These are phyloP conservation scores for Gossypium gossypioides DNA, from an alignment of 441 rosid genomes.

Conservation along the genomic window DNA sequence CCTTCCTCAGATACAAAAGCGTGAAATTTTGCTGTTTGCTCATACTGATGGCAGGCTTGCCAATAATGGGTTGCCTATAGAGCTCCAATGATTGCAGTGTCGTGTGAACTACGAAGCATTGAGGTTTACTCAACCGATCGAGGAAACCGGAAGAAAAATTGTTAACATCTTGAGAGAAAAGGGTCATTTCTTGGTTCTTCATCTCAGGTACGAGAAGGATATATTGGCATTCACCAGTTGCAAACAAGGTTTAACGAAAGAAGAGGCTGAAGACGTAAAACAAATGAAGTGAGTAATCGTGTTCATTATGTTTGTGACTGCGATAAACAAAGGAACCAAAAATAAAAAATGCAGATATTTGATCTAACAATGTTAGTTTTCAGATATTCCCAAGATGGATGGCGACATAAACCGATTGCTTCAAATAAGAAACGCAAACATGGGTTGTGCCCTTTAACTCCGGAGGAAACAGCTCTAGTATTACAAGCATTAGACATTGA, in stretches of 20 bases:
- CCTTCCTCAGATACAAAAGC: slow-evolving; percentile 43
- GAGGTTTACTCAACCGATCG: slow-evolving; percentile 48
- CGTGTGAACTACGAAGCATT: slow-evolving; percentile 48
- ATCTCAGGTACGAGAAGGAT: slow-evolving; percentile 68
- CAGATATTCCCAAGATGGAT: slow-evolving; percentile 25
- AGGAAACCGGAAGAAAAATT: slow-evolving; percentile 44
- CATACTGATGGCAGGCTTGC: slow-evolving; percentile 52
- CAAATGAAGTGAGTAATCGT: slow-evolving; percentile 37
- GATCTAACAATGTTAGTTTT: not conserved
- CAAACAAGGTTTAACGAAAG: slow-evolving; percentile 43
- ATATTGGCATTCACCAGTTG: slow-evolving; percentile 61
- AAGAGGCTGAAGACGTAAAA: slow-evolving; percentile 44
- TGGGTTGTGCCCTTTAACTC: slow-evolving; percentile 27
- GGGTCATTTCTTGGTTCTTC: slow-evolving; percentile 55
- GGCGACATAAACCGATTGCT: slow-evolving; percentile 22
- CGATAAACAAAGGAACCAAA: too few species aligned
- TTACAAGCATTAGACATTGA: slow-evolving; percentile 24
- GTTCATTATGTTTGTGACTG: not conserved
- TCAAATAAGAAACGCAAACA: slow-evolving; percentile 13
- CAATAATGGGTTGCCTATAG: slow-evolving; percentile 51
- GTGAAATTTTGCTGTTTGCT: slow-evolving; percentile 42
- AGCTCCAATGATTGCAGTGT: slow-evolving; percentile 56
- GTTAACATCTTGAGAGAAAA: slow-evolving; percentile 45
- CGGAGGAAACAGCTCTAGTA: slow-evolving; percentile 26
- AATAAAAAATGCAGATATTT: not conserved